Percentiles rank a stretch among this genome's conserved stretches.
These are phyloP conservation scores for Rubia yunnanensis DNA, from an alignment of 257 asterid species.

Conservation along the genomic window DNA sequence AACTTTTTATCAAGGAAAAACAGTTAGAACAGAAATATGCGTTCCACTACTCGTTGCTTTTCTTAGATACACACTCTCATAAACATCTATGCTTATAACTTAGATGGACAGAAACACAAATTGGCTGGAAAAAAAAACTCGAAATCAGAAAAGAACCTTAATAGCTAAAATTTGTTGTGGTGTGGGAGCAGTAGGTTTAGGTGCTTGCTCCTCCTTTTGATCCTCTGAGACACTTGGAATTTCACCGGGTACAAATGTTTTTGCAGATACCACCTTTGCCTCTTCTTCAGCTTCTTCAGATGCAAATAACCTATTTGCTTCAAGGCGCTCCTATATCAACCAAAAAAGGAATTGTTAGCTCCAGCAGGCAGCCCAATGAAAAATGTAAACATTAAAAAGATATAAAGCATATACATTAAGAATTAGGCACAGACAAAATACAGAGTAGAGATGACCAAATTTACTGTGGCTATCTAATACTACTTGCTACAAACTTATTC, in stretches of 20 bases:
- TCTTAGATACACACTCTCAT: background rate
- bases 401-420: background rate
- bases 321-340: conserved; percentile 69
- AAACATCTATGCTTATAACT: background rate
- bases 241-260: conserved; percentile 73
- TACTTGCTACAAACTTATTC: background rate
- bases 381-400: background rate
- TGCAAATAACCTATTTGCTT: conserved; percentile 73
- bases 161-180: conserved; percentile 93
- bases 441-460: background rate
- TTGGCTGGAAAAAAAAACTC: background rate
- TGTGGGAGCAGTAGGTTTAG: conserved; percentile 80
- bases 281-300: conserved; percentile 93
- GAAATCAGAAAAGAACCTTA: conserved; percentile 45
- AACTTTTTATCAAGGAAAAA: background rate
- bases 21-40: background rate
- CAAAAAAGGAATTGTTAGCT: background rate
- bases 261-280: conserved; percentile 69
- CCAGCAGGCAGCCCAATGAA: background rate
- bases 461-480: background rate
- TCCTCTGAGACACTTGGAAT: conserved; percentile 44
- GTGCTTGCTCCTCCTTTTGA: conserved; percentile 55
- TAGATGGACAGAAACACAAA: background rate
- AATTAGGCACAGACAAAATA: background rate
- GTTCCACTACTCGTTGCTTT: background rate